A percentile compares a stretch with the other conserved stretches of the same genome.
Evolutionary conservation across 805 yeast genomes (phyloP).

Genomic region (Brettanomyces nanus): DNA sequence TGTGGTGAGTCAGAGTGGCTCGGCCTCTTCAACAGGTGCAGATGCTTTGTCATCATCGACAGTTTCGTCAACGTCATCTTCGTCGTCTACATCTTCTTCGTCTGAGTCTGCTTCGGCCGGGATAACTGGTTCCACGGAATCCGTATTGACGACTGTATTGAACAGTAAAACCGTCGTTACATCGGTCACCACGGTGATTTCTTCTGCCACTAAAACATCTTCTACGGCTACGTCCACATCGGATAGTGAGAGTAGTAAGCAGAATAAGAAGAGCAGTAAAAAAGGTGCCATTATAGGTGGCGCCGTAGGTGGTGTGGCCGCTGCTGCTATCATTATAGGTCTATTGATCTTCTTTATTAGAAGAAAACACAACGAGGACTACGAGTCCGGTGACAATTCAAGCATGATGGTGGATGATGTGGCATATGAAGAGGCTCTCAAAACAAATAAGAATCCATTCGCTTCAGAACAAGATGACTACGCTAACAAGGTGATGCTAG

Average conservation of each 20-base stretch:
- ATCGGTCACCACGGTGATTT: conserved; percentile 18
- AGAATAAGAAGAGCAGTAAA: conserved; percentile 11
- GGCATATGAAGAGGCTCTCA: conserved; percentile 50
- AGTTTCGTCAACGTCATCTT: conserved; percentile 4
- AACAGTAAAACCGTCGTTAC: conserved; percentile 20
- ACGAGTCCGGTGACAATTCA: conserved; percentile 24
- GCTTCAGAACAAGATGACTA: conserved; percentile 43
- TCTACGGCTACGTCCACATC: conserved; percentile 15
- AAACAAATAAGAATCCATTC: conserved; percentile 54
- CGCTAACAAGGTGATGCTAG: conserved; percentile 57
- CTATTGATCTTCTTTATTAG: conserved; percentile 27
- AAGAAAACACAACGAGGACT: conserved; percentile 25
- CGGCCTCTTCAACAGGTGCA: conserved; percentile 8
- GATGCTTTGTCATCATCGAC: conserved; percentile 8
- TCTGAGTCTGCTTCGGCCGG: background rate
- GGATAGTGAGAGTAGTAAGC: conserved; percentile 5
- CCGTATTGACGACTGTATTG: conserved; percentile 11
- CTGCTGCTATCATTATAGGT: conserved; percentile 18
- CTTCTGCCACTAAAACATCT: conserved; percentile 13
- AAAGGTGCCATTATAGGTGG: conserved; percentile 31
- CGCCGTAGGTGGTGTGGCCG: conserved; percentile 28
- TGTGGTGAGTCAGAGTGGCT: conserved; percentile 4
- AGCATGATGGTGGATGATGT: conserved; percentile 42
- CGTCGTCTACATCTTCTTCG: conserved; percentile 3
- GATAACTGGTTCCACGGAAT: conserved; percentile 11